Evolutionary conservation across 73 alveolate species (phyloP), one percentile per base, ranked within the genome.

Genomic region (Blepharisma stoltei): DNA sequence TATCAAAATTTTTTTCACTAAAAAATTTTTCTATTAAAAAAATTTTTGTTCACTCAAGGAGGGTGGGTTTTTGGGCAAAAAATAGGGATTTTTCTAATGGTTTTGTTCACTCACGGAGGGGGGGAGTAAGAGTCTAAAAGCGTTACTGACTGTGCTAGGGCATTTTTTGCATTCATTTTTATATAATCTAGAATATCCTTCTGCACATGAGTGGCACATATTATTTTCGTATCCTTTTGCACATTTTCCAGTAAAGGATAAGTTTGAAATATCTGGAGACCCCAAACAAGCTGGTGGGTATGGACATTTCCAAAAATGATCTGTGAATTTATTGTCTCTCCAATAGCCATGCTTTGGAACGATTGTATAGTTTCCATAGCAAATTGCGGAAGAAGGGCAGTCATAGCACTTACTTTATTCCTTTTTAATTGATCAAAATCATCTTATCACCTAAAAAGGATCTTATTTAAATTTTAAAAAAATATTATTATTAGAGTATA

Each of bases 221-320:
- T 87, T 84, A 4, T 92, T 90, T 71, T 76, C 71, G 53, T 73
- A 84, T 6, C 95, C 95, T 6, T 79, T 82, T 3, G 78, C 71
- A 54, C 94, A 87, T 23, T 87, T 86, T 6, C 94, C 94, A 47
- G 80, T 86, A 6, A 87, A 86, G 55, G 76, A 78, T 23, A 43
- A 45, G 11, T 67, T 60, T n/a, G n/a, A n/a, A n/a, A n/a, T n/a
- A 5, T 77, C 82, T 6, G 48, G 67, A 85, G 80, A 79, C 6
- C 91, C 90, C 3, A 87, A 47, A 54, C 94, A 87, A 38, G 91
- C 65, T 14, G 78, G 67, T 21, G 53, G 43, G 65, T 54, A 41
- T 8, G 76, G 78, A 44, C 94, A 87, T 43, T 44, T 82, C 6
- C 43, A 78, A 67, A 87, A 87, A 9, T 6, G 7, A 7, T 8